Evolutionary conservation across 139 green algal genomes (phyloP), one percentile per base, ranked within the genome.

Genomic region (Asterochloris sp.): DNA sequence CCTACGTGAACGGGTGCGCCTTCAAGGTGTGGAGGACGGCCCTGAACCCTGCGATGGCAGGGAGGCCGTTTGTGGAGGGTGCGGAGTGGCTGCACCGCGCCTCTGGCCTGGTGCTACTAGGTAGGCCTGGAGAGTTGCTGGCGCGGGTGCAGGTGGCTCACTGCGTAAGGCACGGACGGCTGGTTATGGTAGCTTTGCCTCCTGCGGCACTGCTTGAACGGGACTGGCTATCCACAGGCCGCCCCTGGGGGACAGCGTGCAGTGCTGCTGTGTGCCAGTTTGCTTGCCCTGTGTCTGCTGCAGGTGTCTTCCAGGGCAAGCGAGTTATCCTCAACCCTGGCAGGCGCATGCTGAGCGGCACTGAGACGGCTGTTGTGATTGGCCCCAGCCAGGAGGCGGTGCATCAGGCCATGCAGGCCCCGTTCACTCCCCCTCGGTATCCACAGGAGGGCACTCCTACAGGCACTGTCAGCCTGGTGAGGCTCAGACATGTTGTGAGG

Each of bases 1-100:
- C 87, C 73, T 97, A 96, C 85, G 85, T 92, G n/a, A 90, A 94
- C 66, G 93, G 94, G 78, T 95, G 90, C 84, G 87, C 83, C 15
- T 86, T 86, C 77, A 83, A 89, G 67, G 47, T 94, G 16, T 83
- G 84, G 74, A n/a, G 73, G 29, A 74, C 88, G 9, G 21, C 76
- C 17, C 68, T 79, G 64, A 75, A 73, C 6, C 6, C 61, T 21
- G 71, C 78, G 73, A 75, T 92, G 66, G 38, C 66, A 28, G 87
- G 87, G 13, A 60, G 62, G 6, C 47, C 73, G 23, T 92, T 92
- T 60, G 24, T 29, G 0, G 69, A 87, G 8, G 85, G 85, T 12
- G 85, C 84, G 6, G 87, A 89, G 29, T 90, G 83, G 80, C 77
- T 93, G 11, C 92, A 90, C 76, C 78, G 76, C 69, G 85, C 77